phyloP scores from a whole-genome alignment of 2,329 filamentous ascomycete genomes.

The Aspergillus melleus region DNA sequence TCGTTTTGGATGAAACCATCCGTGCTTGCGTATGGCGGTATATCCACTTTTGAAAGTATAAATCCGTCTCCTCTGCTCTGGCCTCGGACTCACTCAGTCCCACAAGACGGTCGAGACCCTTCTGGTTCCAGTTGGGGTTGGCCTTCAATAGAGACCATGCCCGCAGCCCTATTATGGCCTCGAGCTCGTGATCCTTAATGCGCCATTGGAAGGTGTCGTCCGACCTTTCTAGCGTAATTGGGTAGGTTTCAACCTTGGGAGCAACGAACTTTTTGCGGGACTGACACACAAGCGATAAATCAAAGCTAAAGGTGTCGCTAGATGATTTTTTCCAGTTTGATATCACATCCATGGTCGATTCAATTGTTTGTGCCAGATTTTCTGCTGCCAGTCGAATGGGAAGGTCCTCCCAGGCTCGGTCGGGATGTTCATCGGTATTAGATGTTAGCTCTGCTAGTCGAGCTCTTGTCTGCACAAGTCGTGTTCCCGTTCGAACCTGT shows the following conservation, averaged over 20 bases:
- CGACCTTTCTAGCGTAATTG: slow-evolving; percentile 17
- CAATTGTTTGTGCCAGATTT: slow-evolving; percentile 24
- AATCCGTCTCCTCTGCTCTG: slow-evolving; percentile 20
- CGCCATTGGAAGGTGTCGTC: slow-evolving; percentile 28
- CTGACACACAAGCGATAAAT: slow-evolving; percentile 21
- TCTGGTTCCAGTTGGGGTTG: slow-evolving; percentile 14
- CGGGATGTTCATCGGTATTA: not conserved
- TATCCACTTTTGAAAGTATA: slow-evolving; percentile 35
- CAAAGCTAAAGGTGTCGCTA: slow-evolving; percentile 15
- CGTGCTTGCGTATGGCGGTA: slow-evolving; percentile 25
- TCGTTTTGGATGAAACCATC: slow-evolving; percentile 18
- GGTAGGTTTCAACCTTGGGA: slow-evolving; percentile 13
- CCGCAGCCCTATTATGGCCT: slow-evolving; percentile 36
- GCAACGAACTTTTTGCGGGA: not conserved
- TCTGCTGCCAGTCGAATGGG: slow-evolving; percentile 27
- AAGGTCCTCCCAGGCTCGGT: slow-evolving; percentile 27
- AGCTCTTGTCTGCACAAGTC: slow-evolving; percentile 23
- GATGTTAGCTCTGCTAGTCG: slow-evolving; percentile 26
- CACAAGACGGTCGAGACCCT: slow-evolving; percentile 21
- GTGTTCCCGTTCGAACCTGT: not conserved
- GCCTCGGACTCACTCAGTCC: slow-evolving; percentile 24
- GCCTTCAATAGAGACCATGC: slow-evolving; percentile 30
- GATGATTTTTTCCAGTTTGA: slow-evolving; percentile 22
- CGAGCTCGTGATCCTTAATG: slow-evolving; percentile 26
- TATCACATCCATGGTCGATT: slow-evolving; percentile 30